A percentile compares a stretch with the other conserved stretches of the same genome.
These are phyloP conservation scores for Trypanosomatidae sp. DNA, from an alignment of 208 protist species.

Conservation along the genomic window DNA sequence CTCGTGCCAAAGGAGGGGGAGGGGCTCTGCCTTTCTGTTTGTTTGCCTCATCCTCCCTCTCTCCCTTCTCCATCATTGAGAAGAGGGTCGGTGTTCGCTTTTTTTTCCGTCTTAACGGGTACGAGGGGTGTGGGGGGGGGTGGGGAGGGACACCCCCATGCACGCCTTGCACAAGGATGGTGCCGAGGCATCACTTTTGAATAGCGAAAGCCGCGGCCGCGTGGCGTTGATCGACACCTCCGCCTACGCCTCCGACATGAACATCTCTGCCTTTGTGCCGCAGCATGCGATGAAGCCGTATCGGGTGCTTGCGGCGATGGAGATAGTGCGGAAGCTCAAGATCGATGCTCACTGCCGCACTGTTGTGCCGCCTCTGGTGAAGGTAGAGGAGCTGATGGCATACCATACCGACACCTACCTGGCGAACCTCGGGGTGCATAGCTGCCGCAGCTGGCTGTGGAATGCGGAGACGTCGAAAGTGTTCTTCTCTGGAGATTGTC, in stretches of 20 bases:
- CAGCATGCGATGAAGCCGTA: constrained; percentile 93
- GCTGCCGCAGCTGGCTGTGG: constrained; percentile 80
- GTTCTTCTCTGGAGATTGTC: constrained; percentile 88
- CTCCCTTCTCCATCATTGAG: neutral
- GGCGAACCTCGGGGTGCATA: constrained; percentile 85
- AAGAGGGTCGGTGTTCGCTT: neutral
- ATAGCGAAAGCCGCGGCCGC: constrained; percentile 6
- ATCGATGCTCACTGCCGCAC: constrained; percentile 58
- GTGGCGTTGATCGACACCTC: constrained; percentile 83
- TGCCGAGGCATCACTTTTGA: neutral
- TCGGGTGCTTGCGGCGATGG: constrained; percentile 78
- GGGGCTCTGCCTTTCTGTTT: neutral
- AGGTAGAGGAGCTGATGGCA: constrained; percentile 53
- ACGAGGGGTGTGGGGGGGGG: neutral
- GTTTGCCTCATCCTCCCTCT: neutral
- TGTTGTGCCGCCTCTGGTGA: constrained; percentile 79
- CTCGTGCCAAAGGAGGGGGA: neutral
- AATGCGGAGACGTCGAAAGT: constrained; percentile 80
- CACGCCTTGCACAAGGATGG: neutral
- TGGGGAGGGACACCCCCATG: neutral
- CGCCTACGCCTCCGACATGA: constrained; percentile 84
- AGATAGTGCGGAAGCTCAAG: constrained; percentile 67
- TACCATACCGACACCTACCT: constrained; percentile 83
- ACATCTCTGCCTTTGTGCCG: constrained; percentile 77
- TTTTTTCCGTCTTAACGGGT: neutral